Percentiles rank a stretch among this genome's conserved stretches.
phyloP scores from a whole-genome alignment of 139 green algal genomes.

The Pseudopediastrum boryanum region DNA sequence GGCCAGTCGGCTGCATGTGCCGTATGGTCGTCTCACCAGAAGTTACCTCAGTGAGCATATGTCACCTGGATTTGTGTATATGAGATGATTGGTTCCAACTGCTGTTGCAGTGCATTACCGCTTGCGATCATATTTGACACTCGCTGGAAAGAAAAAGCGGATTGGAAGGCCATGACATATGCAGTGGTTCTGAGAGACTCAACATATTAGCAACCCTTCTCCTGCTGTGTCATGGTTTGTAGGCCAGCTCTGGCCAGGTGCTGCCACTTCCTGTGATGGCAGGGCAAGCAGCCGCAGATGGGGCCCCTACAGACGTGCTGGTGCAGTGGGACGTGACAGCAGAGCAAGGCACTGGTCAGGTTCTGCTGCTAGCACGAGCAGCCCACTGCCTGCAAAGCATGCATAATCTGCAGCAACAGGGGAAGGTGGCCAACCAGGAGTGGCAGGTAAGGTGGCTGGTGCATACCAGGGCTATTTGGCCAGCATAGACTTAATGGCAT shows the following conservation, averaged over 20 bases:
- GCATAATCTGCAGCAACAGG: slow-evolving; percentile 23
- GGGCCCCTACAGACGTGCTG: slow-evolving; percentile 16
- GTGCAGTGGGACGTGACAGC: slow-evolving; percentile 54
- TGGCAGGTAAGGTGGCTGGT: slow-evolving; percentile 18
- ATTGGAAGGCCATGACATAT: no score
- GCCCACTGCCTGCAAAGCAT: slow-evolving; percentile 46
- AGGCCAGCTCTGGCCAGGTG: slow-evolving; percentile 50
- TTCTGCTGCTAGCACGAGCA: slow-evolving; percentile 61
- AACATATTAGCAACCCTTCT: no score
- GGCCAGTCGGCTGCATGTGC: no score
- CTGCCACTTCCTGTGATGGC: slow-evolving; percentile 38
- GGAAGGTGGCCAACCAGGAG: slow-evolving; percentile 10
- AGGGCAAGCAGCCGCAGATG: not conserved
- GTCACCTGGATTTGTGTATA: no score
- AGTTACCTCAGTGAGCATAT: no score
- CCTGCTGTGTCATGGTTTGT: no score
- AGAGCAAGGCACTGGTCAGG: slow-evolving; percentile 43
- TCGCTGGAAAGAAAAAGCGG: no score
- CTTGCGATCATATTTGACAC: no score
- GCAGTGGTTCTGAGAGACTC: no score
- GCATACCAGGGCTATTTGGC: not conserved
- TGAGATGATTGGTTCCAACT: no score
- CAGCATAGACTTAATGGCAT: not conserved
- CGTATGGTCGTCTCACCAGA: no score
- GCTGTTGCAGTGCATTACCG: no score